Conservation (phyloP, 768 basidiomycete genomes). For the Tylopilus plumbeoviolaceoides region DNA sequence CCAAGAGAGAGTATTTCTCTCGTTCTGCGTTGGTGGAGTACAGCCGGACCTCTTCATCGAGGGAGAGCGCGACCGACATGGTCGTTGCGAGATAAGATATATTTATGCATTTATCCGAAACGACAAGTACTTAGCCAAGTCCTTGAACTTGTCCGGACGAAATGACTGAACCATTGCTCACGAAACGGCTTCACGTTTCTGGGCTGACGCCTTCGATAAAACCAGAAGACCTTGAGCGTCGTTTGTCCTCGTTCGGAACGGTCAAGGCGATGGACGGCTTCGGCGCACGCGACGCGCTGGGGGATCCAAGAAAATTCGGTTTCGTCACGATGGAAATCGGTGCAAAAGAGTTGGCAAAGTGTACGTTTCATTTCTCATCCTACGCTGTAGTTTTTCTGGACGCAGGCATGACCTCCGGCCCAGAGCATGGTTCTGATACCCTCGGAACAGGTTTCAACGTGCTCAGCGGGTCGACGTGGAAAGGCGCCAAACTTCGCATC, state of each 20-base stretch:
- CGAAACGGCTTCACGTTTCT: conserved; percentile 70
- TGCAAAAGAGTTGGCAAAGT: too few relatives aligned
- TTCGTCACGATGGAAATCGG: too few relatives aligned
- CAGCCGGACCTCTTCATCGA: conserved; percentile 91
- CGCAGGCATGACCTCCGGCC: too few relatives aligned
- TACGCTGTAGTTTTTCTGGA: too few relatives aligned
- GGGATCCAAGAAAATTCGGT: conserved; percentile 22
- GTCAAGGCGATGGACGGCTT: conserved; percentile 70
- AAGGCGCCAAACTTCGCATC: conserved; percentile 78
- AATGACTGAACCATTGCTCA: conserved; percentile 26
- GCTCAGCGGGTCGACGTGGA: conserved; percentile 37
- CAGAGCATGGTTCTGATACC: too few relatives aligned
- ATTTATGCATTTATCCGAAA: not conserved
- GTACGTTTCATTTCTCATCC: too few relatives aligned
- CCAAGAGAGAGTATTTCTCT: conserved; percentile 82
- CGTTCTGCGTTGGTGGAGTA: conserved; percentile 86
- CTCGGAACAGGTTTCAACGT: too few relatives aligned
- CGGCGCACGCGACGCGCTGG: conserved; percentile 58
- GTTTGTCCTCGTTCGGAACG: conserved; percentile 62
- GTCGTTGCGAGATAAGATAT: not conserved
- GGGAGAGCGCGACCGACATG: conserved; percentile 43
- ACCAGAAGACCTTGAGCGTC: conserved; percentile 48
- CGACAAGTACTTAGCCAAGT: conserved; percentile 5
- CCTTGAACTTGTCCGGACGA: too few relatives aligned
- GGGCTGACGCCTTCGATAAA: conserved; percentile 69